Conservation (phyloP, 2,329 filamentous ascomycete species). For the Dactylellina cionopaga region DNA sequence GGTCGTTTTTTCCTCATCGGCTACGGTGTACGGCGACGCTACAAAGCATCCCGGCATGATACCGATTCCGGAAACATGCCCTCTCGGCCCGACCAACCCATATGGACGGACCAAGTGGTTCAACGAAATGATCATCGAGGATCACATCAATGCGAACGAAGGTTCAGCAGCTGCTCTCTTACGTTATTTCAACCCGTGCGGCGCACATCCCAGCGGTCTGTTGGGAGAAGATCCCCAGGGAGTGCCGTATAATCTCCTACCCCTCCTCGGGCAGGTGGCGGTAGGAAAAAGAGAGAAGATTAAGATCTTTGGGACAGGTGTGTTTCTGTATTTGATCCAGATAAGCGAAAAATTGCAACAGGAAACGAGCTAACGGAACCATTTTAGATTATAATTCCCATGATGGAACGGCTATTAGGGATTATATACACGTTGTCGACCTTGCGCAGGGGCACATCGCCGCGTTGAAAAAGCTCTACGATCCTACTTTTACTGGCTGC, state of each 20-base stretch:
- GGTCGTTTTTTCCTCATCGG: constrained; percentile 98
- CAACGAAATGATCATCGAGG: constrained; percentile 88
- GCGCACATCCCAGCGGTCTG: constrained; percentile 91
- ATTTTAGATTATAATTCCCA: constrained; percentile 84
- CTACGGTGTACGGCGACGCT: constrained; percentile 97
- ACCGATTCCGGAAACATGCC: constrained; percentile 95
- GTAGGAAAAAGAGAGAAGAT: constrained; percentile 95
- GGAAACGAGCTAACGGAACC: constrained; percentile 7
- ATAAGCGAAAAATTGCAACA: not conserved
- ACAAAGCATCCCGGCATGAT: constrained; percentile 98
- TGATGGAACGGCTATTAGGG: constrained; percentile 92
- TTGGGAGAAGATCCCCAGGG: constrained; percentile 99
- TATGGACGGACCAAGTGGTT: constrained; percentile 97
- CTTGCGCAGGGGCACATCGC: constrained; percentile 85
- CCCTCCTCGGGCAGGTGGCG: constrained; percentile 92
- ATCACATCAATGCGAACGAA: constrained; percentile 86
- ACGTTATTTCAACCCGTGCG: constrained; percentile 97
- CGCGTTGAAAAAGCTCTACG: constrained; percentile 86
- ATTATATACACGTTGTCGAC: constrained; percentile 97
- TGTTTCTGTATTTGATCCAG: not conserved
- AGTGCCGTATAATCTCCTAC: constrained; percentile 93
- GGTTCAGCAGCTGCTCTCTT: constrained; percentile 93
- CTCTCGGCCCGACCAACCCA: constrained; percentile 94
- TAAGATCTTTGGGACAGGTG: constrained; percentile 91
- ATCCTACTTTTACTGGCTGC: constrained; percentile 77